These are phyloP conservation scores for Huntiella decipiens DNA, from an alignment of 2,329 filamentous ascomycete genomes.

Conservation along the genomic window DNA sequence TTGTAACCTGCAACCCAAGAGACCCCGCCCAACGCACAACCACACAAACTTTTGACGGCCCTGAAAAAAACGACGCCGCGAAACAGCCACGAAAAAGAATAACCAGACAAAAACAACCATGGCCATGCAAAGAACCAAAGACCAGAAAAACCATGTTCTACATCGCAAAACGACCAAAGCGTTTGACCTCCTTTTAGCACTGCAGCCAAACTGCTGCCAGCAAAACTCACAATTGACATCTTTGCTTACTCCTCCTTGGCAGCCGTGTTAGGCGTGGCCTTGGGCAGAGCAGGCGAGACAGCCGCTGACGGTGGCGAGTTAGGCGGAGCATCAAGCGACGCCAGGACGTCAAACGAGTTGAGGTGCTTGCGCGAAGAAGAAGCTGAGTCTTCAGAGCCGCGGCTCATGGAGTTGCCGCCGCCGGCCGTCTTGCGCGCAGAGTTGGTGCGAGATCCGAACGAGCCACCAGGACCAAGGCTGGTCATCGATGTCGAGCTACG, in stretches of 20 bases:
- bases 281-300: conserved; percentile 46
- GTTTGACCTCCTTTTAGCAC: too few relatives aligned
- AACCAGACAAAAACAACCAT: too few relatives aligned
- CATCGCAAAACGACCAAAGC: too few relatives aligned
- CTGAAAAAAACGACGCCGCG: too few relatives aligned
- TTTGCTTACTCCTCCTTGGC: conserved; percentile 19
- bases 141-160: too few relatives aligned
- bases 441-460: conserved; percentile 78
- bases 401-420: conserved; percentile 51
- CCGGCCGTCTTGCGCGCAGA: conserved; percentile 61
- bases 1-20: neutral
- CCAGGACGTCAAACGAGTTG: conserved; percentile 75
- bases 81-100: too few relatives aligned
- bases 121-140: too few relatives aligned
- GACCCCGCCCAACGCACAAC: too few relatives aligned
- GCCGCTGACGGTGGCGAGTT: conserved; percentile 52
- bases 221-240: neutral
- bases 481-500: conserved; percentile 42
- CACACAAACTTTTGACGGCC: too few relatives aligned
- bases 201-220: too few relatives aligned
- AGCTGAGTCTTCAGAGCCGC: conserved; percentile 66
- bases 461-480: conserved; percentile 62
- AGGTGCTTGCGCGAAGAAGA: conserved; percentile 78
- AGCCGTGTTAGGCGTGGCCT: conserved; percentile 34
- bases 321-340: conserved; percentile 43